phyloP scores from a whole-genome alignment of 129 eudicot species.

The Apium graveolens region DNA sequence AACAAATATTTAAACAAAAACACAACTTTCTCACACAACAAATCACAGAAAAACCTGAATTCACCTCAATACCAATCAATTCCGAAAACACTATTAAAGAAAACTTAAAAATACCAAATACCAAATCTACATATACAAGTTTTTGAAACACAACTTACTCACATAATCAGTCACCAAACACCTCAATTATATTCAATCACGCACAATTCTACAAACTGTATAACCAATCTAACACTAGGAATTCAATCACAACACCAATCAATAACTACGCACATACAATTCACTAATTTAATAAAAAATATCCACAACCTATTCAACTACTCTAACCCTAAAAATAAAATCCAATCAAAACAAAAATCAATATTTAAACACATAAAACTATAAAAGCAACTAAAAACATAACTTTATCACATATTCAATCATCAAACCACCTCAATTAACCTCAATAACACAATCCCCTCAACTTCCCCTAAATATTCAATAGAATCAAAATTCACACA shows the following conservation, averaged over 20 bases:
- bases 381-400: background rate
- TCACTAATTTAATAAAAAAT: no score
- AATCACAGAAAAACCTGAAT: background rate
- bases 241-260: no score
- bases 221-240: no score
- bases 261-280: no score
- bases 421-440: background rate
- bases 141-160: background rate
- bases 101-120: background rate
- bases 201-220: no score
- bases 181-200: background rate
- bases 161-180: background rate
- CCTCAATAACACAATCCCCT: background rate
- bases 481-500: background rate
- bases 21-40: background rate
- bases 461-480: background rate
- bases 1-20: background rate
- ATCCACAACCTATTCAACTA: no score
- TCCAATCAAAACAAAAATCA: no score
- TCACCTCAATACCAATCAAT: background rate
- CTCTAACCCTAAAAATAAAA: no score
- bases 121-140: background rate
- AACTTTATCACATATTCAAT: background rate
- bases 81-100: background rate
- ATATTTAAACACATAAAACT: no score